Evolutionary conservation across 1,284 basidiomycete genomes (phyloP).

Genomic region (Pseudomicrostroma phylloplanum): DNA sequence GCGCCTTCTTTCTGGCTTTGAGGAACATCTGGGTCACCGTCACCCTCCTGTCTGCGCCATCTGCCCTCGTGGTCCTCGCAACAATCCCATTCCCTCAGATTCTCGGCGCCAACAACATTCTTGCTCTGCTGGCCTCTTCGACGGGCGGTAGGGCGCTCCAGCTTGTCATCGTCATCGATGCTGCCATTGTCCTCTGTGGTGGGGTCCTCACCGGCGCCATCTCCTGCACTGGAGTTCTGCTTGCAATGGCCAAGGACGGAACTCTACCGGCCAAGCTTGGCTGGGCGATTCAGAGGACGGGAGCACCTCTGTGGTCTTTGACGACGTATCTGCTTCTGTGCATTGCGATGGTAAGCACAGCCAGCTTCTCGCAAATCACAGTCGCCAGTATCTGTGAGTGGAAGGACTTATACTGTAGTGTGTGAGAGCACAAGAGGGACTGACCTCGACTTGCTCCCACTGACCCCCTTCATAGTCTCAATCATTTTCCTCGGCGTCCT

Average conservation of each 20-base stretch:
- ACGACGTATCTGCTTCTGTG: conserved; percentile 58
- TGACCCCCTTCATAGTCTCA: conserved; percentile 19
- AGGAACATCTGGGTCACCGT: conserved; percentile 26
- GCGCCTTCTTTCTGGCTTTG: conserved; percentile 27
- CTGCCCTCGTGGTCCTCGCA: conserved; percentile 32
- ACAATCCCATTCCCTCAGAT: conserved; percentile 21
- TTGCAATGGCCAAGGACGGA: conserved; percentile 53
- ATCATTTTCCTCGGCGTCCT: conserved; percentile 62
- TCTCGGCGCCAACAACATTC: conserved; percentile 25
- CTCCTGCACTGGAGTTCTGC: conserved; percentile 23
- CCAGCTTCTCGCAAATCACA: conserved; percentile 89
- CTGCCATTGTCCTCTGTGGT: conserved; percentile 30
- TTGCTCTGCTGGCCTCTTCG: conserved; percentile 21
- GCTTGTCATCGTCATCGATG: conserved; percentile 30
- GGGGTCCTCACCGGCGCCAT: conserved; percentile 35
- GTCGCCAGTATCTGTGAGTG: conserved; percentile 52
- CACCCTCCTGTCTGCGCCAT: conserved; percentile 24
- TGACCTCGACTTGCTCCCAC: background rate
- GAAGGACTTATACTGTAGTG: background rate
- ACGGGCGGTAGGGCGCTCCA: conserved; percentile 27
- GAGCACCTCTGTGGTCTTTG: conserved; percentile 59
- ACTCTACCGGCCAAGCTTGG: conserved; percentile 60
- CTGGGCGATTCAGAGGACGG: conserved; percentile 55
- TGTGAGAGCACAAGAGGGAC: background rate
- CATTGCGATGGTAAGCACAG: conserved; percentile 59